Percentiles rank a stretch among this genome's conserved stretches.
Evolutionary conservation across 345 rosid genomes (phyloP).

Genomic region (Arabis alpina): DNA sequence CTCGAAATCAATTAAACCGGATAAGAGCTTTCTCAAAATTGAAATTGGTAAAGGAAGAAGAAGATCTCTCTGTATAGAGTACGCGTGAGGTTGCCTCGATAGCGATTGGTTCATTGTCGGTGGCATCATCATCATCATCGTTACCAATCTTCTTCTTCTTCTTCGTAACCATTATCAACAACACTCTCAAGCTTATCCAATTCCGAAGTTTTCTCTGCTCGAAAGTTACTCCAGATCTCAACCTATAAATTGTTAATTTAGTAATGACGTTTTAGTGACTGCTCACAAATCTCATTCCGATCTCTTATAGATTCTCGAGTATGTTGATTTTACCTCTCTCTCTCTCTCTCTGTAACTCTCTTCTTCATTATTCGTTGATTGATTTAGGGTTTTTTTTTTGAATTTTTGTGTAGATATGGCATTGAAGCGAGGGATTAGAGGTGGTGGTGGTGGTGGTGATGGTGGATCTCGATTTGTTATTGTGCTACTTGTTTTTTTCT

Average conservation of each 20-base stretch:
- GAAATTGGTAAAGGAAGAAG: slow-evolving; percentile 6
- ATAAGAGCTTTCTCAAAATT: slow-evolving; percentile 6
- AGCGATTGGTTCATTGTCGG: slow-evolving; percentile 40
- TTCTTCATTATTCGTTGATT: slow-evolving; percentile 21
- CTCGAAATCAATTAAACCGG: slow-evolving; percentile 8
- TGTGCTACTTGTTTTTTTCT: slow-evolving; percentile 55
- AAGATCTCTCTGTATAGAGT: slow-evolving; percentile 3
- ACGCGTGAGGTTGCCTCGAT: slow-evolving; percentile 38
- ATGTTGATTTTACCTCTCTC: slow-evolving; percentile 11
- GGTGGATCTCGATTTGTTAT: slow-evolving; percentile 67
- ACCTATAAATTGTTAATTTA: slow-evolving; percentile 12
- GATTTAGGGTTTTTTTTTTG: slow-evolving; percentile 40
- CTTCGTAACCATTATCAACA: background rate
- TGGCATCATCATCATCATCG: too few relatives aligned
- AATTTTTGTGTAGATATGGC: slow-evolving; percentile 56
- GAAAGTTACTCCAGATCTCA: slow-evolving; percentile 35
- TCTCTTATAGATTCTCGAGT: slow-evolving; percentile 31
- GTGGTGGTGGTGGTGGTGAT: slow-evolving; percentile 47
- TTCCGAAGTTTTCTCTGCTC: slow-evolving; percentile 5
- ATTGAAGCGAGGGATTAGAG: slow-evolving; percentile 64
- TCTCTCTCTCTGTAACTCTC: background rate
- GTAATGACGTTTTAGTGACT: slow-evolving; percentile 27
- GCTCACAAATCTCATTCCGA: slow-evolving; percentile 14
- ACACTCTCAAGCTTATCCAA: background rate
- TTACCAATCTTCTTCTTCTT: slow-evolving; percentile 13